Base-by-base conservation (phyloP, 352 stramenopile species). In the Phytophthora citricola region DNA sequence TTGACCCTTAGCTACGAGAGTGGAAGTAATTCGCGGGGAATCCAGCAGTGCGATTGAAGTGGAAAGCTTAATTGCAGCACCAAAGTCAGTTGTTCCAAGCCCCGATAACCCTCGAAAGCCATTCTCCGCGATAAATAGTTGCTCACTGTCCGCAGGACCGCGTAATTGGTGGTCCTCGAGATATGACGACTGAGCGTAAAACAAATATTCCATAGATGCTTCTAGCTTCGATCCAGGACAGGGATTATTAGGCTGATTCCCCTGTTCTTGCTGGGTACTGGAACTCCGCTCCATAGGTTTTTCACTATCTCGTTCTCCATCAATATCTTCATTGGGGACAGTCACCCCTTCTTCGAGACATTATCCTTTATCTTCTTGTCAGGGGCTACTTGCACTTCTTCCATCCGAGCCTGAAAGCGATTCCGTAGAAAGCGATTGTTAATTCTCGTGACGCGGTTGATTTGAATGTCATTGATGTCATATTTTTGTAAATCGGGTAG, bases 371-470 rank as follows among this genome's bases (percentile, higher is more conserved):
- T 58, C 15, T 88, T 68, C 15, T 75, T 71, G 20, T 89, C 81
- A 3, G 82, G 84, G 7, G 83, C 75, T 4, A 79, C 71, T 0
- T 90, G 59, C 24, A 94, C 75, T 47, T 94, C 86, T 55, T 94
- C 85, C 78, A 97, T 90, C 29, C 84, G 71, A 24, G 83, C 34
- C 22, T 97, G 83, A 43, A 98, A 97, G 22, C 91, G 87, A 69
- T 96, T 92, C 9, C 90, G 81, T 34, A 98, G 69, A 53, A 81
- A 94, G 10, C 90, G 77, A 57, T 98, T 98, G 58, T 95, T 94
- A 34, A 98, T 93, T 12, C 90, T 83, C 3, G 90, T 95, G 6
- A 97, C 88, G 3, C 91, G 81, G 2, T 79, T 87, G 11, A 98
- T 89, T 49, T 73, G 65, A 31, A 98, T 71, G 14, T 89, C 85